Evolutionary conservation across 257 asterid genomes (phyloP).

Genomic region (Dorcoceras hygrometricum): DNA sequence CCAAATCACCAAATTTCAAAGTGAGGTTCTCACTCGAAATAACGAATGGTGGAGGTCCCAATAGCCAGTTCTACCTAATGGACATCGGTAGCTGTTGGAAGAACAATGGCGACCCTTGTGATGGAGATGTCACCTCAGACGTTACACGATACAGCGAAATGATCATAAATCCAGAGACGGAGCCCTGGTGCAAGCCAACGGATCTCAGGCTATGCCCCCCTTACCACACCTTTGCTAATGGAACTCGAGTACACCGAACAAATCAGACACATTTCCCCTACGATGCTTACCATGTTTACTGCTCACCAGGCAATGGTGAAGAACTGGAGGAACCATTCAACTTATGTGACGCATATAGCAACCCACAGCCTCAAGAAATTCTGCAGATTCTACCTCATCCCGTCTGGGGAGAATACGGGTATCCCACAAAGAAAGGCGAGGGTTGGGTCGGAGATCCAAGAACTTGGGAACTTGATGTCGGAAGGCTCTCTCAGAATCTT

Average conservation of each 20-base stretch:
- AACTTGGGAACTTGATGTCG: conserved; percentile 64
- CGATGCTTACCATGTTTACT: conserved; percentile 51
- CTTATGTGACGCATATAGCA: conserved; percentile 54
- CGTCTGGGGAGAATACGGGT: conserved; percentile 58
- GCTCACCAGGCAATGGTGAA: conserved; percentile 53
- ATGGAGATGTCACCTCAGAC: conserved; percentile 56
- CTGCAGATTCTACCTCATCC: conserved; percentile 60
- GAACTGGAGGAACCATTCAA: conserved; percentile 40
- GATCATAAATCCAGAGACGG: conserved; percentile 48
- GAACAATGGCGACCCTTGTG: conserved; percentile 50
- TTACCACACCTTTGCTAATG: conserved; percentile 48
- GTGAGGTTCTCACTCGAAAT: conserved; percentile 53
- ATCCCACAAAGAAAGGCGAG: conserved; percentile 49
- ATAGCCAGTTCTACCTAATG: conserved; percentile 55
- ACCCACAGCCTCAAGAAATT: conserved; percentile 66
- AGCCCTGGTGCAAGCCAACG: conserved; percentile 42
- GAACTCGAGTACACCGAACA: conserved; percentile 41
- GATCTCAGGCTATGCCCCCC: conserved; percentile 45
- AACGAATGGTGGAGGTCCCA: conserved; percentile 46
- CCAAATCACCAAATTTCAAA: conserved; percentile 57
- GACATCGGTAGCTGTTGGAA: conserved; percentile 67
- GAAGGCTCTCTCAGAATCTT: conserved; percentile 50
- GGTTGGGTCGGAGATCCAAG: conserved; percentile 64
- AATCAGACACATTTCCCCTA: conserved; percentile 41
- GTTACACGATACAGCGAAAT: conserved; percentile 62